A percentile compares a stretch with the other conserved stretches of the same genome.
Conservation (phyloP, 257 asterid species). For the Euphrasia confusa region DNA sequence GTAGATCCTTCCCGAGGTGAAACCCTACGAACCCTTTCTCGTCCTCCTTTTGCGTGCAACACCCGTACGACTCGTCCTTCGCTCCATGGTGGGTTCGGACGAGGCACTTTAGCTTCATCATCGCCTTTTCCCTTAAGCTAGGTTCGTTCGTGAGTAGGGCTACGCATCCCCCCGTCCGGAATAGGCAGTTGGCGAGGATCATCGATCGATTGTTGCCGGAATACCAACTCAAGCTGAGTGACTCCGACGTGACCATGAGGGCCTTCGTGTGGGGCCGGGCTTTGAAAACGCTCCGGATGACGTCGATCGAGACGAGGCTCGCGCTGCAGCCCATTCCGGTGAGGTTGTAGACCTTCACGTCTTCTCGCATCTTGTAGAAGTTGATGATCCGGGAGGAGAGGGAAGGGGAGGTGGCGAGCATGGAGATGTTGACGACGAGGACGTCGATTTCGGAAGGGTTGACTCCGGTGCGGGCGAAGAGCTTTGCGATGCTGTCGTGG, state of each 20-base stretch:
- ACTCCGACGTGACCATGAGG: conserved; percentile 68
- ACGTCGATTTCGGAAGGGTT: conserved; percentile 60
- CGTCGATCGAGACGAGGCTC: conserved; percentile 53
- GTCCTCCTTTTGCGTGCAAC: conserved; percentile 73
- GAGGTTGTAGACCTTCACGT: conserved; percentile 65
- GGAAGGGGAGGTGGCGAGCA: conserved; percentile 63
- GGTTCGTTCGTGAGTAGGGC: conserved; percentile 57
- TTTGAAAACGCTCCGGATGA: conserved; percentile 48
- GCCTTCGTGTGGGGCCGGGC: conserved; percentile 38
- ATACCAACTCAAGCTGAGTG: conserved; percentile 73
- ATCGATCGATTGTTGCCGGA: conserved; percentile 71
- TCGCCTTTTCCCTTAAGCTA: conserved; percentile 29
- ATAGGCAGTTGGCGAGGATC: conserved; percentile 81
- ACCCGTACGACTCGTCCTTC: conserved; percentile 54
- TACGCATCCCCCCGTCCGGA: conserved; percentile 74
- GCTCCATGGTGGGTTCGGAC: conserved; percentile 83
- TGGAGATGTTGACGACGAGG: conserved; percentile 70
- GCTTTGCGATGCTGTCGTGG: conserved; percentile 36
- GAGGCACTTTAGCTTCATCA: conserved; percentile 52
- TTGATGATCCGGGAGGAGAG: conserved; percentile 56
- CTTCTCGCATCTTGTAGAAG: conserved; percentile 50
- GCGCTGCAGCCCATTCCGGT: conserved; percentile 97
- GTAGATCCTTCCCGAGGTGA: conserved; percentile 64
- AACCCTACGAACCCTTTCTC: conserved; percentile 52
- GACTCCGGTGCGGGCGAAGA: conserved; percentile 41